Evolutionary conservation across 2,329 filamentous ascomycete species (phyloP).

Genomic region (Botryotinia convoluta): DNA sequence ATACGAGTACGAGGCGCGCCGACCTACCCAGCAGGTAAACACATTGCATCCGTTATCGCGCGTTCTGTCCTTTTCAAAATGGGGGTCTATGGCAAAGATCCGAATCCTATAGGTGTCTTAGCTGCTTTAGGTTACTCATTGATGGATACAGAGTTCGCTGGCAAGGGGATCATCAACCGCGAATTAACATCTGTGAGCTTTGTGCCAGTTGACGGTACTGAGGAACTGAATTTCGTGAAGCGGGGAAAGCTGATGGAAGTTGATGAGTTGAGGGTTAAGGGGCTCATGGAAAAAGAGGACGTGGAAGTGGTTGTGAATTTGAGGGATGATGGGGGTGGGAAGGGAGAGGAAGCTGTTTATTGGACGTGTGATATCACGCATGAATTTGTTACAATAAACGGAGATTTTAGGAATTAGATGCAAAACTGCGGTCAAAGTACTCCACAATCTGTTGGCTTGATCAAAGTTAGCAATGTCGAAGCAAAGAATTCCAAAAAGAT

Average conservation of each 20-base stretch:
- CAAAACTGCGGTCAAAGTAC: not conserved
- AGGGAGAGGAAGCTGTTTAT: constrained; percentile 56
- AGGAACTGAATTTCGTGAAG: not conserved
- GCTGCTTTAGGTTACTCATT: not conserved
- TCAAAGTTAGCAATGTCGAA: not conserved
- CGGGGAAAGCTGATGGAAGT: not conserved
- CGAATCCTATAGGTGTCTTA: not conserved
- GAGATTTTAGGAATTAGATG: constrained; percentile 56
- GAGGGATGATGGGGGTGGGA: not conserved
- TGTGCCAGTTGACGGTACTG: not conserved
- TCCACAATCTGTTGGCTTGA: not conserved
- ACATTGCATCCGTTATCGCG: not conserved
- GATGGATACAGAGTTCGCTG: not conserved
- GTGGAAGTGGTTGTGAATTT: not conserved
- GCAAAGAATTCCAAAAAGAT: not conserved
- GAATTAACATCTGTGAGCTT: constrained; percentile 1
- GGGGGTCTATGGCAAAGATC: not conserved
- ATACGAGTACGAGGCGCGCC: not conserved
- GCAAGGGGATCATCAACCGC: not conserved
- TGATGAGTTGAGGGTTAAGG: not conserved
- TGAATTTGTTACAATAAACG: constrained; percentile 66
- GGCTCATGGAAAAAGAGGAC: not conserved
- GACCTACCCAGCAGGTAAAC: not conserved
- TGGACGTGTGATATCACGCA: constrained; percentile 87
- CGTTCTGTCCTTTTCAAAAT: constrained; percentile 1